These are phyloP conservation scores for Trichothecium roseum DNA, from an alignment of 2,329 filamentous ascomycete genomes.

Conservation along the genomic window DNA sequence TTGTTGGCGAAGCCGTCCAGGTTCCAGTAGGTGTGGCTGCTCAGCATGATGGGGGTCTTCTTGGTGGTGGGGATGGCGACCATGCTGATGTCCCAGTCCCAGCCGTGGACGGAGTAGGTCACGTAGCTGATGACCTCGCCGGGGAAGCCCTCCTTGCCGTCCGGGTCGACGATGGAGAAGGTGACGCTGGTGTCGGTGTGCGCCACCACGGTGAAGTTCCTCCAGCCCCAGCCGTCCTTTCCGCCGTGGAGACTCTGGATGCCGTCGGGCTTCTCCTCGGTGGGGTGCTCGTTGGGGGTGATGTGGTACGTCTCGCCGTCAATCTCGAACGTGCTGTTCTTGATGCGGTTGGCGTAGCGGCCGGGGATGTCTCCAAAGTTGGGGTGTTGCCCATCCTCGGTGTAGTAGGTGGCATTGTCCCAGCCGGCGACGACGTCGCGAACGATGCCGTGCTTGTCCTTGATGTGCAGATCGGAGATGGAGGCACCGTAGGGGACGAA, in stretches of 20 bases:
- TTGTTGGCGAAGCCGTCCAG: slow-evolving; percentile 70
- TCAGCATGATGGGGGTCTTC: slow-evolving; percentile 77
- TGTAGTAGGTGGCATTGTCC: slow-evolving; percentile 66
- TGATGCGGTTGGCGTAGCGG: slow-evolving; percentile 73
- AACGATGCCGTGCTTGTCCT: slow-evolving; percentile 56
- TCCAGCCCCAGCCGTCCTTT: slow-evolving; percentile 63
- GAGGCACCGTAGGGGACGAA: slow-evolving; percentile 70
- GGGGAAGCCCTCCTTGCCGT: slow-evolving; percentile 67
- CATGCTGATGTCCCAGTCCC: slow-evolving; percentile 65
- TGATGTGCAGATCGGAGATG: slow-evolving; percentile 60
- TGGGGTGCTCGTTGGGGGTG: slow-evolving; percentile 52
- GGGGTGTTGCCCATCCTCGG: slow-evolving; percentile 51
- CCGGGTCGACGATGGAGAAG: slow-evolving; percentile 63
- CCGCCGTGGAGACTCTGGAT: slow-evolving; percentile 61
- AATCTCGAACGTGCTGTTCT: slow-evolving; percentile 62
- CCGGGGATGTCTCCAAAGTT: slow-evolving; percentile 66
- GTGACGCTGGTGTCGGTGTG: slow-evolving; percentile 60
- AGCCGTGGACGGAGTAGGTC: slow-evolving; percentile 58
- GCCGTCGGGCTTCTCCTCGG: slow-evolving; percentile 36
- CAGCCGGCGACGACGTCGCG: slow-evolving; percentile 65
- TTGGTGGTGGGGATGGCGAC: slow-evolving; percentile 59
- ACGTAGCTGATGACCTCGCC: slow-evolving; percentile 66
- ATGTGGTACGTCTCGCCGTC: slow-evolving; percentile 52
- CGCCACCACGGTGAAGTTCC: slow-evolving; percentile 67
- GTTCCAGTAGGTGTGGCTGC: slow-evolving; percentile 70